Evolutionary conservation across 2,329 filamentous ascomycete species (phyloP).

Genomic region (Colletotrichum coccodes): DNA sequence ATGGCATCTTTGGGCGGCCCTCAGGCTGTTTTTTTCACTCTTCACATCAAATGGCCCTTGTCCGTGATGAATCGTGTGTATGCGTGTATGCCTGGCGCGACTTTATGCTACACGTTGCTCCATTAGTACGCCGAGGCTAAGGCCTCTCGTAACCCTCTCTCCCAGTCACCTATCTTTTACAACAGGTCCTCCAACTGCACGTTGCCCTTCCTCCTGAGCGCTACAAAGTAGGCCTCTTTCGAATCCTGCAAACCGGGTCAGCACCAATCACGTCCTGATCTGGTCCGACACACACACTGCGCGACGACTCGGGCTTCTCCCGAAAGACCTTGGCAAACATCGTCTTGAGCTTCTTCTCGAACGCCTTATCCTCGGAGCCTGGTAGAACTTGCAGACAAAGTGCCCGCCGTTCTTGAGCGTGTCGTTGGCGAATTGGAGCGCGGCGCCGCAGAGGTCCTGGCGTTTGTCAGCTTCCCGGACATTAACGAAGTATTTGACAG

Average conservation of each 20-base stretch:
- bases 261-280: neutral
- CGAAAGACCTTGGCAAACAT: slow-evolving; percentile 84
- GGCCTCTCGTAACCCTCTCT: too few relatives aligned
- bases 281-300: slow-evolving; percentile 71
- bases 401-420: slow-evolving; percentile 85
- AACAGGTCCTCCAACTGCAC: slow-evolving; percentile 35
- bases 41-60: neutral
- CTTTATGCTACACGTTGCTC: neutral
- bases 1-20: slow-evolving; percentile 22
- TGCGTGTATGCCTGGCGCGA: neutral
- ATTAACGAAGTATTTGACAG: neutral
- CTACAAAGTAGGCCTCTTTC: slow-evolving; percentile 88
- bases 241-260: slow-evolving; percentile 70
- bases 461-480: neutral
- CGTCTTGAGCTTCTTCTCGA: slow-evolving; percentile 79
- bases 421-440: slow-evolving; percentile 85
- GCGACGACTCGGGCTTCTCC: slow-evolving; percentile 91
- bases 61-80: neutral
- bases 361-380: slow-evolving; percentile 82
- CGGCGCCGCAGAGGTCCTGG: slow-evolving; percentile 90
- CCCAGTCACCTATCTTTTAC: too few relatives aligned
- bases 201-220: slow-evolving; percentile 71
- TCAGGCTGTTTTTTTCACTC: slow-evolving; percentile 1
- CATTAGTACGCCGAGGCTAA: too few relatives aligned
- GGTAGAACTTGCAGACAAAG: slow-evolving; percentile 98